Base-by-base conservation (phyloP, 2,329 filamentous ascomycete species). In the Plectosphaerella sp. region DNA sequence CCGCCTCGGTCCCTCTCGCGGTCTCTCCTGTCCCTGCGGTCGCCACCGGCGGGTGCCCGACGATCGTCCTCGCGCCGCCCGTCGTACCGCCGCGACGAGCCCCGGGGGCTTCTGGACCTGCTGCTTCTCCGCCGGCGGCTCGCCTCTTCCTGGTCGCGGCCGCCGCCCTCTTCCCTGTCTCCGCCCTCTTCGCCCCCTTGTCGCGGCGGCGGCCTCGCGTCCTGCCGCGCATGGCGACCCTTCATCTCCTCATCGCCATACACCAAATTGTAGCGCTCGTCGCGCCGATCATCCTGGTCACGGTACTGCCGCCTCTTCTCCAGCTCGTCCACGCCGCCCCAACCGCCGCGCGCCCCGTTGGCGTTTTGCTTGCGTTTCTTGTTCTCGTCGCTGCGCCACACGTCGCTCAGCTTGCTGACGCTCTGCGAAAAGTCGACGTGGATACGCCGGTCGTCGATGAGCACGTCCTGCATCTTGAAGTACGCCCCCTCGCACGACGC, bases 401-500 rank as follows among this genome's bases (percentile, higher is more conserved):
- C 86, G 57, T 96, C 90, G 45, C 91, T 94, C 8, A 99, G 73
- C 65, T 91, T 93, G 56, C 86, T 82, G 55, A 92, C 94, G 66
- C 91, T 96, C 73, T 99, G 94, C 11, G 92, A 97, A 70, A 99
- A 99, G 72, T 99, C 94, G 52, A 99, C 94, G 65, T 99, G 94
- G 57, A 99, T 99, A 42, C 94, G 87, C 58, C 96, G 89, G 62
- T 99, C 94, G 63, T 99, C 94, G 58, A 99, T 97, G 51, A 99
- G 74, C 2, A 97, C 93, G 2, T 88, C 91, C 68, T 99, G 91
- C 94, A 99, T 99, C 73, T 99, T 99, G 75, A 95, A 94, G 65
- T 97, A 99, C 3, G 94, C 94, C 49, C 89, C 84, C 71, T 99
- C 94, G 67, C 94, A 97, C 50, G 93, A 89, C 59, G 87, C 83